These are phyloP conservation scores for Gardenia jasminoides DNA, from an alignment of 257 asterid species.

Conservation along the genomic window DNA sequence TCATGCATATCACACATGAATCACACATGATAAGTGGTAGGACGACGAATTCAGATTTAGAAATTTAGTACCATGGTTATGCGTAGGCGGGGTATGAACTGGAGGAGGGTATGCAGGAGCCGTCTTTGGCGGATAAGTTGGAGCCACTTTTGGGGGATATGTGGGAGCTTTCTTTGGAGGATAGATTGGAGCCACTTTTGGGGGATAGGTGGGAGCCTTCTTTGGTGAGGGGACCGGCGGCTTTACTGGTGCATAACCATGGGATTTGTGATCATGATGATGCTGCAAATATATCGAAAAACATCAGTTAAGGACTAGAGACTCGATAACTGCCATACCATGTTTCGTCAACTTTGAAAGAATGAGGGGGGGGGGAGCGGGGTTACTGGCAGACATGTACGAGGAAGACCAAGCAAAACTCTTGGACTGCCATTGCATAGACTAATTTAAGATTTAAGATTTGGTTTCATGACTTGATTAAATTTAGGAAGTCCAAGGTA, in stretches of 20 bases:
- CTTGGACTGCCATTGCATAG: too few species aligned
- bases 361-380: too few species aligned
- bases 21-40: background rate
- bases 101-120: slow-evolving; percentile 6
- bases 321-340: background rate
- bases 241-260: background rate
- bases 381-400: too few species aligned
- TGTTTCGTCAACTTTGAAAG: background rate
- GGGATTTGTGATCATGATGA: background rate
- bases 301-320: background rate
- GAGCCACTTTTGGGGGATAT: background rate
- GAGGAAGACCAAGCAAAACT: too few species aligned
- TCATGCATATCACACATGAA: background rate
- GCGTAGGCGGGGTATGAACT: background rate
- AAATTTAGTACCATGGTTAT: background rate
- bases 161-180: background rate
- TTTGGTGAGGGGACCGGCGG: background rate
- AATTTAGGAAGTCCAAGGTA: too few species aligned
- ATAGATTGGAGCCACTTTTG: background rate
- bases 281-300: background rate
- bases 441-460: too few species aligned
- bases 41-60: background rate
- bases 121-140: background rate
- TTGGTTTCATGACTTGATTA: too few species aligned
- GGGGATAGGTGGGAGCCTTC: background rate